Evolutionary conservation across 176 grass and related monocot species (phyloP), one percentile per base, ranked within the genome.

Genomic region (Triticum urartu): DNA sequence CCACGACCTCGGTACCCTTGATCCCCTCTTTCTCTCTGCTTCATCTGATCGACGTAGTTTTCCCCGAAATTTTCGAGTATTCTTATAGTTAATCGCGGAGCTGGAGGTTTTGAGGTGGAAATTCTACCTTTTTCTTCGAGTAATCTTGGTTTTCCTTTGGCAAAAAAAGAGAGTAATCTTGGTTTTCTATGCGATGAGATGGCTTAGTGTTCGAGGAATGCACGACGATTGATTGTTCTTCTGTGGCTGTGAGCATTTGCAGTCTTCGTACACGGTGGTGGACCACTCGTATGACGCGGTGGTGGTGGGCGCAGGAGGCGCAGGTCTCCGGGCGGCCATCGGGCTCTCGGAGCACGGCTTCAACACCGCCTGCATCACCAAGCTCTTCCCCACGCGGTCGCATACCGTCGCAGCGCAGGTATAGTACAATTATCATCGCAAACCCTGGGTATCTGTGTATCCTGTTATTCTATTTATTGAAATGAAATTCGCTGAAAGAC

Each of bases 291-390:
- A 97, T 80, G 95, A 97, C 85, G 95, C 95, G n/a, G 92, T 97
- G 8, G 95, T 97, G 25, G 92, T 97, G 28, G 95, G 95, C 34
- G 95, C 95, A 80, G 95, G 95, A 45, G 95, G 95, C 60, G 95
- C 92, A 32, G 95, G 95, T 61, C 90, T 97, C 5, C 88, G 95
- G 36, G 95, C 95, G 11, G 95, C 92, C 62, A 97, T 97, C 79
- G 95, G 95, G 24, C 89, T 97, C 36, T 91, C 95, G 18, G 95
- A 94, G 75, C 95, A 94, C 33, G 95, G 95, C 0, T 97, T 97
- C 85, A 97, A 94, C 85, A 97, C 95, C 15, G 95, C 92, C 11
- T 97, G 95, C 90, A 91, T 97, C 74, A 97, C 95, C 90, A 97
- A 97, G 87, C 92, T 94, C 86, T 97, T 97, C 75, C 92, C 95